Evolutionary conservation across 495 filamentous ascomycete species (phyloP).

Genomic region (Podospora bellae-mahoneyi): DNA sequence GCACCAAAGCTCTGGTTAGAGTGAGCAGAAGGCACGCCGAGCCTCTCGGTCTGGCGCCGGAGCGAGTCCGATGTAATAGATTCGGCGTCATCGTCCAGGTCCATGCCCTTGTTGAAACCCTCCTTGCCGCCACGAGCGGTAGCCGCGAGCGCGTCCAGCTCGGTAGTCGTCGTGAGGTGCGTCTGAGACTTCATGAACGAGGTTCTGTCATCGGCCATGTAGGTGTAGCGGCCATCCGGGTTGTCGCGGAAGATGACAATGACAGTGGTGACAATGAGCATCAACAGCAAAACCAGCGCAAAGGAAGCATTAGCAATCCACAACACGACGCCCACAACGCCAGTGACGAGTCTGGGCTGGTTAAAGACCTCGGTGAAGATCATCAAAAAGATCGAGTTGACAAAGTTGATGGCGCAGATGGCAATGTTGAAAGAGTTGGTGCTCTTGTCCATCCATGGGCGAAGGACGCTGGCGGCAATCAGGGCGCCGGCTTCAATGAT

Average conservation of each 20-base stretch:
- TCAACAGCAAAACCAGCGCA: constrained; percentile 75
- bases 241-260: constrained; percentile 91
- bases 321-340: constrained; percentile 93
- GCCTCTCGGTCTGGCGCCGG: constrained; percentile 29
- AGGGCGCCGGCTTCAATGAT: constrained; percentile 81
- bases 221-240: constrained; percentile 92
- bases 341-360: constrained; percentile 84
- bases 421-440: constrained; percentile 97
- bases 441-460: constrained; percentile 99
- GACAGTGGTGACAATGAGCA: constrained; percentile 80
- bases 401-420: constrained; percentile 83
- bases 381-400: constrained; percentile 82
- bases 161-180: constrained; percentile 74
- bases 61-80: constrained; percentile 54
- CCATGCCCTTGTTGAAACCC: constrained; percentile 56
- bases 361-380: constrained; percentile 83
- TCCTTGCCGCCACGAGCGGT: constrained; percentile 89
- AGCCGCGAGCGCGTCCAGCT: constrained; percentile 89
- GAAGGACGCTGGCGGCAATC: constrained; percentile 73
- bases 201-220: constrained; percentile 92
- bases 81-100: constrained; percentile 77
- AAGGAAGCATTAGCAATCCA: constrained; percentile 90
- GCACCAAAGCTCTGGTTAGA: neutral
- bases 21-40: constrained; percentile 23
- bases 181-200: constrained; percentile 98